Conservation (phyloP, 2,329 filamentous ascomycete species). For the Exserohilum rostratum region DNA sequence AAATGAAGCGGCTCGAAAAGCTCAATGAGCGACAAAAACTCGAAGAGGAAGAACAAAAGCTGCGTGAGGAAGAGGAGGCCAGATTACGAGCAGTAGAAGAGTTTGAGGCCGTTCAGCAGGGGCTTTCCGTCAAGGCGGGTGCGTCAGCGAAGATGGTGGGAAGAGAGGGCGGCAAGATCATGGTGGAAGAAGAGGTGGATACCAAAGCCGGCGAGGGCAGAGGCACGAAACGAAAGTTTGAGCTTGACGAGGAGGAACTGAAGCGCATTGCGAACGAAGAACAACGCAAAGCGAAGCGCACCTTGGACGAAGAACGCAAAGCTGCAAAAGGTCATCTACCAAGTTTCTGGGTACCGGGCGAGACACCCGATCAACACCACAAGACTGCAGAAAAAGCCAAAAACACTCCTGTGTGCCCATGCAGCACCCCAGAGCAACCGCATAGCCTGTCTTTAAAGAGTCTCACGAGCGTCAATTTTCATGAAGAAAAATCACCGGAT, state of each 20-base stretch:
- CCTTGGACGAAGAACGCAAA: conserved; percentile 72
- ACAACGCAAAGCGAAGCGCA: conserved; percentile 70
- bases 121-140: conserved; percentile 50
- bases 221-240: conserved; percentile 76
- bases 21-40: conserved; percentile 65
- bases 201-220: conserved; percentile 29
- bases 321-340: conserved; percentile 72
- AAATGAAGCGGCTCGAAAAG: conserved; percentile 81
- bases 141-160: conserved; percentile 48
- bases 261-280: conserved; percentile 72
- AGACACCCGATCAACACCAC: conserved; percentile 68
- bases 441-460: conserved; percentile 81
- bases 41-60: conserved; percentile 66
- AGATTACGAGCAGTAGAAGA: conserved; percentile 73
- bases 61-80: conserved; percentile 71
- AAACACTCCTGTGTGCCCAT: conserved; percentile 75
- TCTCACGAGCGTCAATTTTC: conserved; percentile 78
- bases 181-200: conserved; percentile 49
- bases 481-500: conserved; percentile 67
- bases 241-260: conserved; percentile 79
- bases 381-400: conserved; percentile 60
- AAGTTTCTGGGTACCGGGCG: conserved; percentile 91
- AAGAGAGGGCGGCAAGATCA: conserved; percentile 52
- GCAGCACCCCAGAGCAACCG: conserved; percentile 67
- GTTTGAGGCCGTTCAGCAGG: conserved; percentile 85